Evolutionary conservation across 139 green algal genomes (phyloP), one percentile per base, ranked within the genome.

Genomic region (Haematococcus lacustris): DNA sequence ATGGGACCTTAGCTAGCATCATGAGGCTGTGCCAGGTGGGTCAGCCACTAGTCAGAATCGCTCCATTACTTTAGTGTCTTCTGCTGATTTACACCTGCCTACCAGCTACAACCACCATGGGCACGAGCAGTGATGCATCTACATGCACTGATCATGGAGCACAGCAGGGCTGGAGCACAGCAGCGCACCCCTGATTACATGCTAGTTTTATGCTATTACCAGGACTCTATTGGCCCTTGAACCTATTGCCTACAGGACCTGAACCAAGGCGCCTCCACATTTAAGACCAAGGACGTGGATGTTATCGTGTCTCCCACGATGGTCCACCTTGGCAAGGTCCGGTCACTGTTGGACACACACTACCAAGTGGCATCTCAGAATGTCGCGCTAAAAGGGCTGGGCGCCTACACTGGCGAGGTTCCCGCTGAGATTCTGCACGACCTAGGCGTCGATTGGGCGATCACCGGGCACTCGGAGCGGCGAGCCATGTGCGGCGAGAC

Each of bases 351-450:
- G 5, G 71, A 78, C 65, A 51, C 32, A 0, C 61, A 60, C 2
- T 92, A 88, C 65, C 43, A 92, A 69, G 83, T 98, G 33, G 73
- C 91, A 0, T 93, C 94, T 2, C 95, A 99, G 82, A 96, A 98
- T 80, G 96, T 92, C 79, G 98, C 92, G 92, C 77, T 87, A 26
- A 80, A 86, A 50, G 84, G 78, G n/a, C 79, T 78, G 40, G 95
- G 95, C 5, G 95, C 95, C 0, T 99, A 91, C 82, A 99, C 95
- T 13, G 95, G 95, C 38, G 95, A 98, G 82, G 81, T 98, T 35
- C 76, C 73, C 26, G 87, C 87, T 9, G 90, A 95, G 53, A 87
- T 89, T 78, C 83, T 94, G 28, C 39, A 71, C 6, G 87, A 92
- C 71, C 66, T 83, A 34, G 83, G 81, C 34, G 80, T 96, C 35